A percentile compares a stretch with the other conserved stretches of the same genome.
phyloP scores from a whole-genome alignment of 805 yeast species.

The Monosporozyma unispora region DNA sequence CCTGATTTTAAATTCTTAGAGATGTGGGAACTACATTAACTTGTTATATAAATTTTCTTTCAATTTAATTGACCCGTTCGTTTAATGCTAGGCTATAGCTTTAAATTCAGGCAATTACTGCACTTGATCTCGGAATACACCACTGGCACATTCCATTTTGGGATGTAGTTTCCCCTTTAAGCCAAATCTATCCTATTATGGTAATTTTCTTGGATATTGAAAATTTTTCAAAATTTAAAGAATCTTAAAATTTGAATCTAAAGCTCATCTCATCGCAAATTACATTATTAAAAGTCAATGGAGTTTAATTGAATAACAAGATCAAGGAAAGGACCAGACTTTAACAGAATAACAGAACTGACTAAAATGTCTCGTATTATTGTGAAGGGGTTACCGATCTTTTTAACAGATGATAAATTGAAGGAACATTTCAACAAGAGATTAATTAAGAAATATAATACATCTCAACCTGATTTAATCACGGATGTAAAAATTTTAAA shows the following conservation, averaged over 20 bases:
- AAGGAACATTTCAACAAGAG: conserved; percentile 50
- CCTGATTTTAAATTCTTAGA: too few relatives aligned
- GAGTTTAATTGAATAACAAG: too few relatives aligned
- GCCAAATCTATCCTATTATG: background rate
- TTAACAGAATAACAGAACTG: background rate
- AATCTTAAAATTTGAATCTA: conserved; percentile 5
- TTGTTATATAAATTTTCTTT: too few relatives aligned
- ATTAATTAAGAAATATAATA: conserved; percentile 16
- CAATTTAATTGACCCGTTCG: too few relatives aligned
- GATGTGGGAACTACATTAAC: too few relatives aligned
- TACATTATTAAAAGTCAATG: background rate
- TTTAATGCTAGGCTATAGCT: background rate
- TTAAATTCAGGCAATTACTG: background rate
- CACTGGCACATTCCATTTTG: background rate
- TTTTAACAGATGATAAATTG: conserved; percentile 65
- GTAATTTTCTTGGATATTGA: background rate
- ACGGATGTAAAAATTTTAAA: conserved; percentile 85
- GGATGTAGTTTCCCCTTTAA: background rate
- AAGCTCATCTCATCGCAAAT: conserved; percentile 25
- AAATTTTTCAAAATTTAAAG: background rate
- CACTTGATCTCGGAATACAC: background rate
- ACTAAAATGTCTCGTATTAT: conserved; percentile 70
- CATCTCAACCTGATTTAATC: conserved; percentile 43
- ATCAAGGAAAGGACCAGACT: too few relatives aligned
- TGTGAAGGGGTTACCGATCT: conserved; percentile 80